These are phyloP conservation scores for Biscogniauxia marginata DNA, from an alignment of 2,329 filamentous ascomycete genomes.

Conservation along the genomic window DNA sequence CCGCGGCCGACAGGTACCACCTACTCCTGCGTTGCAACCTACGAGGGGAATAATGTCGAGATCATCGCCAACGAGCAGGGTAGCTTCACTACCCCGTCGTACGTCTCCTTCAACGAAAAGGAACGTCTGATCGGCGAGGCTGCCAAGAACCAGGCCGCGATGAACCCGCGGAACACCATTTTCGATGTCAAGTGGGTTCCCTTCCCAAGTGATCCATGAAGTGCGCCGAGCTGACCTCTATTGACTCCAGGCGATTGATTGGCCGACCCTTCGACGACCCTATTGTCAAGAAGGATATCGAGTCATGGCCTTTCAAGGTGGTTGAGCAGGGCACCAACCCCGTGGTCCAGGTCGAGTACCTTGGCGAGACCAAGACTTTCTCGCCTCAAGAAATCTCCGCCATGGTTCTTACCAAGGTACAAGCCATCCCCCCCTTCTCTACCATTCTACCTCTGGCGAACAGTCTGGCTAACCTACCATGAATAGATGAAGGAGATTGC, in stretches of 20 bases:
- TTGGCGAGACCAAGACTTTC: conserved; percentile 92
- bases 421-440: conserved; percentile 16
- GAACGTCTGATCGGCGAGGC: conserved; percentile 99
- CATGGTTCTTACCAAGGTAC: conserved; percentile 97
- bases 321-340: conserved; percentile 85
- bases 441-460: neutral
- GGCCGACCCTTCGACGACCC: conserved; percentile 93
- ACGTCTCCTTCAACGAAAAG: conserved; percentile 98
- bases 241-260: conserved; percentile 77
- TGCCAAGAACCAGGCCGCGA: conserved; percentile 99
- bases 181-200: conserved; percentile 93
- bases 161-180: conserved; percentile 98
- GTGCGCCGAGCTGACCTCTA: conserved; percentile 5
- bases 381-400: conserved; percentile 98
- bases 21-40: conserved; percentile 99
- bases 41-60: conserved; percentile 99
- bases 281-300: conserved; percentile 97
- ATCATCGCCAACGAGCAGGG: conserved; percentile 99
- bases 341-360: conserved; percentile 92
- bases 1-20: conserved; percentile 71
- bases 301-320: conserved; percentile 99
- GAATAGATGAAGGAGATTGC: conserved; percentile 97
- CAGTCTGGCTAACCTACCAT: conserved; percentile 17
- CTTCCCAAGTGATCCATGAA: neutral
- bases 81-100: conserved; percentile 97